Percentiles rank a stretch among this genome's conserved stretches.
phyloP scores from a whole-genome alignment of 2,329 filamentous ascomycete genomes.

The Alternaria tenuissima region DNA sequence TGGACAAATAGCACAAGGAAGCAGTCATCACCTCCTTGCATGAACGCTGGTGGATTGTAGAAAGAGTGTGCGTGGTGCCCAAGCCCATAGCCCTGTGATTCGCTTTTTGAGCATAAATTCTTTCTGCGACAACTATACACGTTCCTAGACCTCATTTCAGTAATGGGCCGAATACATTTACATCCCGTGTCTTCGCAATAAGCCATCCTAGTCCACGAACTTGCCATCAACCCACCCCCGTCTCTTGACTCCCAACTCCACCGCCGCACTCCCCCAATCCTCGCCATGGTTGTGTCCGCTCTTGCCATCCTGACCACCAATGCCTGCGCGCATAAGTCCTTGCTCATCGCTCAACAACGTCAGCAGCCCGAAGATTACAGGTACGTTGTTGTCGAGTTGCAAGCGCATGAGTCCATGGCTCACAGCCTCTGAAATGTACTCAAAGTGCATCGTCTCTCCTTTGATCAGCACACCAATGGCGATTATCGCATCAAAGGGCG shows the following conservation, averaged over 20 bases:
- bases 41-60: not conserved
- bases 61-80: not conserved
- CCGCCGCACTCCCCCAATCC: slow-evolving; percentile 94
- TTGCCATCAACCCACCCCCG: slow-evolving; percentile 80
- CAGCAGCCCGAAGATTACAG: slow-evolving; percentile 90
- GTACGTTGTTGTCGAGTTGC: slow-evolving; percentile 86
- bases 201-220: slow-evolving; percentile 55
- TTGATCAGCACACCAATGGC: slow-evolving; percentile 97
- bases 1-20: not conserved
- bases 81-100: not conserved
- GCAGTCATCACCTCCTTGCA: not conserved
- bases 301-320: slow-evolving; percentile 57
- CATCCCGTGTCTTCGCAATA: not conserved
- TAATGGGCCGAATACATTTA: not conserved
- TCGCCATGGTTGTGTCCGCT: slow-evolving; percentile 89
- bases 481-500: slow-evolving; percentile 89
- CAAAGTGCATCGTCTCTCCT: slow-evolving; percentile 99
- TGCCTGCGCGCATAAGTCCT: slow-evolving; percentile 81
- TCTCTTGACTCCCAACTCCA: slow-evolving; percentile 91
- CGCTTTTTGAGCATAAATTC: not conserved
- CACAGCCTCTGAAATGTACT: slow-evolving; percentile 94
- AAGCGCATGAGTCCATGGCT: slow-evolving; percentile 94
- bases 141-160: not conserved
- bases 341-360: slow-evolving; percentile 91
- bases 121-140: not conserved